These are phyloP conservation scores for Sonneratia alba DNA, from an alignment of 345 rosid genomes.

Conservation along the genomic window DNA sequence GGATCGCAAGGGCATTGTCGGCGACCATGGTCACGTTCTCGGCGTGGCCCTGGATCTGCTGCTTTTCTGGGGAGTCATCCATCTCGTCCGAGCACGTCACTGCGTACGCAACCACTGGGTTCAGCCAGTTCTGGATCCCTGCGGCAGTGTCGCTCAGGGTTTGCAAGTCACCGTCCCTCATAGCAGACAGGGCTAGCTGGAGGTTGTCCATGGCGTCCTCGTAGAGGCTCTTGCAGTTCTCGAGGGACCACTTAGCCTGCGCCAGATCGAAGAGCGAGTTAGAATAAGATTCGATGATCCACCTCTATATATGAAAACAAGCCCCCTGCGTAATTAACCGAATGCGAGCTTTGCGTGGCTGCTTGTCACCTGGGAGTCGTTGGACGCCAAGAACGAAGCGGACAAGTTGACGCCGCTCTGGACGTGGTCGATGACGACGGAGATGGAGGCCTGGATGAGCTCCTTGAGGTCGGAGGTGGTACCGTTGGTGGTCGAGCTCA, in stretches of 20 bases:
- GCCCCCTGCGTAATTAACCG: too few species aligned
- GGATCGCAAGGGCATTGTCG: slow-evolving; percentile 30
- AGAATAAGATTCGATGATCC: not conserved
- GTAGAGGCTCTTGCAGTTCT: slow-evolving; percentile 32
- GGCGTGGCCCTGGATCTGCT: slow-evolving; percentile 17
- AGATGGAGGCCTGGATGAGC: slow-evolving; percentile 29
- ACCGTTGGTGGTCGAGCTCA: slow-evolving; percentile 19
- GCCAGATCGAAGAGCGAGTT: not conserved
- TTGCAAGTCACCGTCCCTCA: slow-evolving; percentile 14
- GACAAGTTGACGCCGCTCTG: slow-evolving; percentile 33
- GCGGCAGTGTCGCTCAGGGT: slow-evolving; percentile 4
- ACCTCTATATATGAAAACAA: too few species aligned
- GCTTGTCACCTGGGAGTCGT: not conserved
- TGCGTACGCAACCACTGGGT: slow-evolving; percentile 50
- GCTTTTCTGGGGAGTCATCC: slow-evolving; percentile 17
- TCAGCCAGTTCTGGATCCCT: slow-evolving; percentile 40
- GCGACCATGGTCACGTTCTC: slow-evolving; percentile 27
- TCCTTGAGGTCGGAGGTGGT: slow-evolving; percentile 40
- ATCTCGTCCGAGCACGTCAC: slow-evolving; percentile 49
- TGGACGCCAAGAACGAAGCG: slow-evolving; percentile 9
- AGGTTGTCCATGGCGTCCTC: slow-evolving; percentile 25
- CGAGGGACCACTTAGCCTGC: slow-evolving; percentile 18
- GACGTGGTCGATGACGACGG: slow-evolving; percentile 28
- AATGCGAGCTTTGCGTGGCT: too few species aligned
- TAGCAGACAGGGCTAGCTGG: slow-evolving; percentile 17